Evolutionary conservation across 306 rosid species (phyloP).

Genomic region (Castanopsis chinensis): DNA sequence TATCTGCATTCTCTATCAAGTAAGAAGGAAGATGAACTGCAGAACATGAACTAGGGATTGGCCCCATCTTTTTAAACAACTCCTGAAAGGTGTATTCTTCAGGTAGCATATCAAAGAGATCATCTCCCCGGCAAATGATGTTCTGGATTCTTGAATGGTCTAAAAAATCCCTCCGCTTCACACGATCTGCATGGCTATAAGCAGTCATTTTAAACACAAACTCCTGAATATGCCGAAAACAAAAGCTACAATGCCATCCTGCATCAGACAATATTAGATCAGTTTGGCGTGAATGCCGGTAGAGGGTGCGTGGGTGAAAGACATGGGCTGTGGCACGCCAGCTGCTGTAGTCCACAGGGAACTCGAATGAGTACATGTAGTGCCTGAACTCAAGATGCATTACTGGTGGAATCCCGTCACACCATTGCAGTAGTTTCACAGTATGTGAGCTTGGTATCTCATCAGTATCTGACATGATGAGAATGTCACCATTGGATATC

Average conservation of each 20-base stretch:
- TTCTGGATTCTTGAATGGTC: slow-evolving; percentile 67
- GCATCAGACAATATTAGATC: slow-evolving; percentile 64
- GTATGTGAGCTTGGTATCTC: slow-evolving; percentile 91
- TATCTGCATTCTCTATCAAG: slow-evolving; percentile 73
- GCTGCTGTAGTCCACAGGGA: slow-evolving; percentile 84
- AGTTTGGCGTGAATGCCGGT: slow-evolving; percentile 65
- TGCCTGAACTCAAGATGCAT: slow-evolving; percentile 85
- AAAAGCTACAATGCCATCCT: slow-evolving; percentile 98
- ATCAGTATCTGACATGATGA: slow-evolving; percentile 79
- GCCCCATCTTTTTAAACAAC: slow-evolving; percentile 75
- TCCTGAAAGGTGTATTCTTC: slow-evolving; percentile 83
- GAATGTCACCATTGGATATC: slow-evolving; percentile 59
- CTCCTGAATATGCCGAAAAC: slow-evolving; percentile 65
- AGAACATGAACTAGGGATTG: slow-evolving; percentile 78
- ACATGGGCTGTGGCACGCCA: slow-evolving; percentile 82
- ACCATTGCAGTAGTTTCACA: slow-evolving; percentile 79
- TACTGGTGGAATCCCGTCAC: slow-evolving; percentile 75
- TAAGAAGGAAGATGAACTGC: slow-evolving; percentile 86
- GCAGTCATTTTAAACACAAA: slow-evolving; percentile 91
- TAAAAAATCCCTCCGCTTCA: slow-evolving; percentile 52
- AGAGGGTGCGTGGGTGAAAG: slow-evolving; percentile 45
- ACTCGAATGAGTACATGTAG: slow-evolving; percentile 91
- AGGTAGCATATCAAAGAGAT: slow-evolving; percentile 85
- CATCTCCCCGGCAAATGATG: slow-evolving; percentile 66
- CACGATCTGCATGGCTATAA: slow-evolving; percentile 92